Evolutionary conservation across 345 rosid genomes (phyloP).

Genomic region (Carallia brachiata): DNA sequence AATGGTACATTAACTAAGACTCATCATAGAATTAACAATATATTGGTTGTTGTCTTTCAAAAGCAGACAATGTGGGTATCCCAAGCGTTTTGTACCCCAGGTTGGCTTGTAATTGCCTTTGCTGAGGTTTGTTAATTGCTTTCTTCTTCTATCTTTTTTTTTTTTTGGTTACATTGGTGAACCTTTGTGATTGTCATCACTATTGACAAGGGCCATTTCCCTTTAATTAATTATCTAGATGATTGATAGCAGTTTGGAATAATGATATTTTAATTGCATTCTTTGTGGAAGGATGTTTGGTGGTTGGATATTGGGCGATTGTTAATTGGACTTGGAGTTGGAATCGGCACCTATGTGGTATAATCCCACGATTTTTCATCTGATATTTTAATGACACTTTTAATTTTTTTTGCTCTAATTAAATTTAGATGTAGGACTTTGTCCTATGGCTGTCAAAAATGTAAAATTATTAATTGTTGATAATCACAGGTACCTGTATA

Average conservation of each 20-base stretch:
- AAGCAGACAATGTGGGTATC: constrained; percentile 69
- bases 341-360: constrained; percentile 43
- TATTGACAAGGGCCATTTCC: too few relatives aligned
- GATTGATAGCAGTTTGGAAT: neutral
- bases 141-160: too few relatives aligned
- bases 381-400: too few relatives aligned
- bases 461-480: too few relatives aligned
- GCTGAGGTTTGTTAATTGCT: too few relatives aligned
- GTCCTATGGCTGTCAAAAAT: too few relatives aligned
- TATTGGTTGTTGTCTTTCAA: neutral
- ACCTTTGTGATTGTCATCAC: too few relatives aligned
- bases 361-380: too few relatives aligned
- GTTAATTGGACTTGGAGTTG: constrained; percentile 40
- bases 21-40: too few relatives aligned
- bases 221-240: too few relatives aligned
- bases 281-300: neutral
- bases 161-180: too few relatives aligned
- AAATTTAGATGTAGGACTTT: neutral
- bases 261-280: neutral
- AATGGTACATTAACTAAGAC: too few relatives aligned
- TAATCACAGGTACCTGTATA: constrained; percentile 21
- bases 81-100: constrained; percentile 53
- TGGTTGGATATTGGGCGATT: constrained; percentile 36
- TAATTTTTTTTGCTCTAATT: neutral
- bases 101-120: constrained; percentile 51